Conservation (phyloP, 108 stramenopile genomes). For the Pseudonitzschia pungens region DNA sequence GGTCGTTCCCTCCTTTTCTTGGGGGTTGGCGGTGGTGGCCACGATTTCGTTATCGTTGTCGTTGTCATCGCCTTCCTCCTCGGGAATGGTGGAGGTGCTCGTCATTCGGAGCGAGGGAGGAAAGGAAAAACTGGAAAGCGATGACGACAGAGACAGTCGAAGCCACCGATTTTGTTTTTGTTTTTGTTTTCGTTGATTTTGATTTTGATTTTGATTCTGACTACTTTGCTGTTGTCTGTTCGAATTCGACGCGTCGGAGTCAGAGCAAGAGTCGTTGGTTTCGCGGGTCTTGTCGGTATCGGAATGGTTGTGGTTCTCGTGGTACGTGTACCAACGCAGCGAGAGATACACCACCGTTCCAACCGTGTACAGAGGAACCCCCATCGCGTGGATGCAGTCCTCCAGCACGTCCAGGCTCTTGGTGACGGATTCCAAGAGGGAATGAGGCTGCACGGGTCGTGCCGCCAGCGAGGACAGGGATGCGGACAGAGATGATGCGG, state of each 20-base stretch:
- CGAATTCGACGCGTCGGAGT: too few relatives aligned
- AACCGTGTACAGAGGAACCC: constrained; percentile 12
- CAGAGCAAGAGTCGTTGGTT: too few relatives aligned
- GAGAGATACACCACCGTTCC: constrained; percentile 7
- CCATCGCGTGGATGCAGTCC: constrained; percentile 5
- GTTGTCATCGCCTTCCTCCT: background rate
- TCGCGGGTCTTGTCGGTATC: too few relatives aligned
- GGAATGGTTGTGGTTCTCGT: too few relatives aligned
- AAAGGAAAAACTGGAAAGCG: background rate
- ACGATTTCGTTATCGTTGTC: background rate
- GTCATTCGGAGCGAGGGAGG: background rate
- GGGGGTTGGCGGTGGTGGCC: background rate
- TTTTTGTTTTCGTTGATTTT: background rate
- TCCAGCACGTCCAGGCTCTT: background rate
- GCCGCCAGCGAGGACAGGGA: too few relatives aligned
- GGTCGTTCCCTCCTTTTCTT: background rate
- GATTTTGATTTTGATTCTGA: background rate
- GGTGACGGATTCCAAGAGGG: too few relatives aligned
- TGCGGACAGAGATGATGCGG: too few relatives aligned
- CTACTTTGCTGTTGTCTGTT: too few relatives aligned
- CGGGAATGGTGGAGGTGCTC: background rate
- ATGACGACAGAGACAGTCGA: background rate
- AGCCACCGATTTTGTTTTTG: background rate
- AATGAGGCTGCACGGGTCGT: too few relatives aligned
- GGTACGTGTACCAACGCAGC: constrained; percentile 11